These are phyloP conservation scores for Globisporangium nagaii DNA, from an alignment of 352 stramenopile genomes.

Conservation along the genomic window DNA sequence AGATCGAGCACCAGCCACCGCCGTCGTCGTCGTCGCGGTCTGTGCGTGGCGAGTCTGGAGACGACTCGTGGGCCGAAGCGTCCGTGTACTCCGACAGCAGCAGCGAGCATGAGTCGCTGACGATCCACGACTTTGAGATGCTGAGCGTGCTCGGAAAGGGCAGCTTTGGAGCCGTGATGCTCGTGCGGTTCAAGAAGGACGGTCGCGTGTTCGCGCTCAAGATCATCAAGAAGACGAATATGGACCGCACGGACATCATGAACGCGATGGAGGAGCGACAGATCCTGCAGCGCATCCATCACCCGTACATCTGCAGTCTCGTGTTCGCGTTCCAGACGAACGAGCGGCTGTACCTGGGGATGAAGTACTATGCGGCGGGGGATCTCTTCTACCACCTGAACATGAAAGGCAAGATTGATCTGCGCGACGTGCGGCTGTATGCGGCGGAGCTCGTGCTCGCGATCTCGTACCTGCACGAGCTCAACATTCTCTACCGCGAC, in stretches of 20 bases:
- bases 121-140: slow-evolving; percentile 91
- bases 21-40: not conserved
- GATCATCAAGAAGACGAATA: slow-evolving; percentile 88
- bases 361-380: slow-evolving; percentile 87
- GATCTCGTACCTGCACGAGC: slow-evolving; percentile 86
- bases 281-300: slow-evolving; percentile 85
- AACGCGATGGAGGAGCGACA: slow-evolving; percentile 88
- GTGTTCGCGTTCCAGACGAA: slow-evolving; percentile 89
- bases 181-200: slow-evolving; percentile 88
- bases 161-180: slow-evolving; percentile 86
- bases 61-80: slow-evolving; percentile 12
- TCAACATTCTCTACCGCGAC: slow-evolving; percentile 88
- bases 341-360: slow-evolving; percentile 83
- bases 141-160: slow-evolving; percentile 82
- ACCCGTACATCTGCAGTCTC: slow-evolving; percentile 85
- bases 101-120: slow-evolving; percentile 52
- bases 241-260: slow-evolving; percentile 78
- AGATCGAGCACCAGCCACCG: slow-evolving; percentile 4
- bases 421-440: slow-evolving; percentile 71
- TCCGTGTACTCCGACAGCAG: slow-evolving; percentile 19
- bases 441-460: slow-evolving; percentile 81
- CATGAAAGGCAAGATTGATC: slow-evolving; percentile 58
- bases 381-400: slow-evolving; percentile 89
- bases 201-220: slow-evolving; percentile 85
- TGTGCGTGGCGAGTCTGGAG: slow-evolving; percentile 10